Conservation (phyloP, 148 eudicot species). For the Silene latifolia region DNA sequence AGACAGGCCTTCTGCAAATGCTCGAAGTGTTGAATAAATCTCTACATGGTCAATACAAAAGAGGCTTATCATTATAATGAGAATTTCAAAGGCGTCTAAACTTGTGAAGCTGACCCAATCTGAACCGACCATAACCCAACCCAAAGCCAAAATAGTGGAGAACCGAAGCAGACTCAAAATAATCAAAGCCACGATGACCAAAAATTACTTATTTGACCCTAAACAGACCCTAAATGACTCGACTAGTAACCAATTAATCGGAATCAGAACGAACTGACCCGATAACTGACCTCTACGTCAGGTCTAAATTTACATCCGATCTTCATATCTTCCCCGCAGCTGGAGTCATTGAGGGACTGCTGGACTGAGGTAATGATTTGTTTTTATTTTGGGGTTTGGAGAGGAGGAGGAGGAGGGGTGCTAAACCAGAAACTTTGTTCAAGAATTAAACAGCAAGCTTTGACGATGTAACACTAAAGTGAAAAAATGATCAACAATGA, state of each 20-base stretch:
- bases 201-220: not conserved
- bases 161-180: not conserved
- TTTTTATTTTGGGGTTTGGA: too few relatives aligned
- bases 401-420: not conserved
- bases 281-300: not conserved
- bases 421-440: not conserved
- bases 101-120: too few relatives aligned
- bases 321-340: too few relatives aligned
- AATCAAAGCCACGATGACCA: not conserved
- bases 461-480: not conserved
- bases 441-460: not conserved
- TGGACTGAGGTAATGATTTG: too few relatives aligned
- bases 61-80: constrained; percentile 10
- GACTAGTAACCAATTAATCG: not conserved
- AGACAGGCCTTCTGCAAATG: constrained; percentile 82
- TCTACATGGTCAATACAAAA: constrained; percentile 37
- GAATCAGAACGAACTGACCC: not conserved
- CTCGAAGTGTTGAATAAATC: constrained; percentile 90
- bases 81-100: not conserved
- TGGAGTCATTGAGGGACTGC: too few relatives aligned
- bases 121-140: not conserved
- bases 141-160: not conserved
- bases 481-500: not conserved
- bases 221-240: not conserved
- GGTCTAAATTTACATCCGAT: not conserved